Evolutionary conservation across 2,329 filamentous ascomycete species (phyloP), one percentile per base, ranked within the genome.

Genomic region (Lithohypha guttulata): DNA sequence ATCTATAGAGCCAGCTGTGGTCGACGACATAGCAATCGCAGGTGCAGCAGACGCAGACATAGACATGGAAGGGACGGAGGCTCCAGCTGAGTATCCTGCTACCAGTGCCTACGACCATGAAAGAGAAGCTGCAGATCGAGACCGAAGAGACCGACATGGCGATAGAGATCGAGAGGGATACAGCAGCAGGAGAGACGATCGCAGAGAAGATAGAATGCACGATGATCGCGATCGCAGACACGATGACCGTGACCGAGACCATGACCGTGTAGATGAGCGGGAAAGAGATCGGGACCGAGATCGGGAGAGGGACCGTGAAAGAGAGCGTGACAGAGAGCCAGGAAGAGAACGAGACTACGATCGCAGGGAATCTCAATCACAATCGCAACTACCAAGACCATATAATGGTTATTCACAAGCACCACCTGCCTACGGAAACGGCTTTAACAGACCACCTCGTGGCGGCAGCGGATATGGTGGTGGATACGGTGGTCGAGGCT

Each of bases 401-500:
- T 26, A 42, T 42, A 38, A 26, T 37, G 6, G 26, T 13, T 15
- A 18, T 14, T 15, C 11, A 17, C 36, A 22, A 15, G 13, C 27
- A 3, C 36, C 18, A 15, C 47, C 49, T 15, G 43, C 48, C 18
- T 51, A 51, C 19, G 47, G 49, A n/a, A 51, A 50, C 17, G 49
- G 49, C 3, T 48, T 51, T 13, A 45, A 45, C 22, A 33, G 32
- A 11, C 28, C 28, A 20, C 40, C 41, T 31, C 34, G 28, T 10
- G 13, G 22, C 13, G 26, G 29, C 17, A 27, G 47, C 17, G 34
- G 34, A 7, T 46, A 38, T 17, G 34, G 34, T 10, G 44, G 35
- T 28, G 43, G 40, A 33, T 30, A 39, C 9, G 34, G 39, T 20
- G 44, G 41, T 2, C 30, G 68, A 76, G 77, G 40, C 68, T 63